Evolutionary conservation across 1,139 yeast species (phyloP), one percentile per base, ranked within the genome.

Genomic region (Debaryomyces subglobosus): DNA sequence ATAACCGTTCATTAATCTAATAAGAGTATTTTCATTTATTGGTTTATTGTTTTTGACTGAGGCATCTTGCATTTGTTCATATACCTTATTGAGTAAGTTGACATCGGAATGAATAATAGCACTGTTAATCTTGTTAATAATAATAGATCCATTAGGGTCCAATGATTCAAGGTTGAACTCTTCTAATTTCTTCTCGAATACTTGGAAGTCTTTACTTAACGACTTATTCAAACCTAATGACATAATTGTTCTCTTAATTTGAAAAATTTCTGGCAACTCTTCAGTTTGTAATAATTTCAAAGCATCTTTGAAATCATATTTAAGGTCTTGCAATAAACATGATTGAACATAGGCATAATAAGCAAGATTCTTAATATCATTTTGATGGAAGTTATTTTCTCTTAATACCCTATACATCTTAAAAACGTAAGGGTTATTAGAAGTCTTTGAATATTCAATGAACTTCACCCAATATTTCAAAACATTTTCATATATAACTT

Each of bases 331-430:
- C 5, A 56, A 53, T 27, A 64, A 41, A 49, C 75, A 67, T 8
- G 66, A 65, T 48, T 65, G 65, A 33, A 68, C 70, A 52, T 67
- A 73, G 9, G 75, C 62, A 50, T 65, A 74, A 55, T 62, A 71
- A 3, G 66, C 72, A 51, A 74, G 53, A 55, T 67, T 64, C 39
- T 55, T 32, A 15, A 51, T 41, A 45, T 49, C 52, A 34, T 45
- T 8, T 32, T 44, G 39, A 36, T 43, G 33, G 44, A 41, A 51
- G 25, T 46, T 42, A 15, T 51, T 45, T 30, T 53, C 54, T 20
- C 51, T 46, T 50, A 59, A 51, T 29, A 49, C 49, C 9, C 50
- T 52, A 30, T 47, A 53, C 24, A 43, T 49, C 44, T 46, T 52
- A 30, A 50, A 34, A 36, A 54, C 44, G 34, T 51, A 53, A 12